These are phyloP conservation scores for Solanum hybrid DNA, from an alignment of 305 asterid genomes.

Conservation along the genomic window DNA sequence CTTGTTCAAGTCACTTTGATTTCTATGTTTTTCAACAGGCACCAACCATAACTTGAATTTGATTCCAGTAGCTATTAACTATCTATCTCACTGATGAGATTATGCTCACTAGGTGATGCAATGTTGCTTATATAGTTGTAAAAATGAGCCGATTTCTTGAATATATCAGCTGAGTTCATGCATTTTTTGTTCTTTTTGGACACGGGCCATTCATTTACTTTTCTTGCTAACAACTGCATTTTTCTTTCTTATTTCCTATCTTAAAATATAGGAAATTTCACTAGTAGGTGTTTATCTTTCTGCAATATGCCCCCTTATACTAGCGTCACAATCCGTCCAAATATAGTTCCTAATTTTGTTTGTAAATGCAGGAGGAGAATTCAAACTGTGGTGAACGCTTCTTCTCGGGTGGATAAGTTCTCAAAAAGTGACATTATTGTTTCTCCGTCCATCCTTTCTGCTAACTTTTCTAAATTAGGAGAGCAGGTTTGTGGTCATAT, in stretches of 20 bases:
- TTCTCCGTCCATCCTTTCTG: slow-evolving; percentile 97
- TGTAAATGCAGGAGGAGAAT: slow-evolving; percentile 54
- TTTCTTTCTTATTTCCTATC: background rate
- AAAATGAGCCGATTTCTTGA: background rate
- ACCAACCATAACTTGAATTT: background rate
- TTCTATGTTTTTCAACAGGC: background rate
- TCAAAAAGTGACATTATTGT: slow-evolving; percentile 88
- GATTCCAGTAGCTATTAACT: background rate
- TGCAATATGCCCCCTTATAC: background rate
- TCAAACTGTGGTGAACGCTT: slow-evolving; percentile 59
- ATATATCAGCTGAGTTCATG: background rate
- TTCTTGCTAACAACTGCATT: background rate
- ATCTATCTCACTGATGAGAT: background rate
- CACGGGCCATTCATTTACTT: background rate
- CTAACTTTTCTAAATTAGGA: slow-evolving; percentile 87
- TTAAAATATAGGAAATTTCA: background rate
- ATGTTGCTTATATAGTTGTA: background rate
- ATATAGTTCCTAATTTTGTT: slow-evolving; percentile 7
- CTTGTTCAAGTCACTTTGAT: background rate
- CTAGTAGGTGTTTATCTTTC: background rate
- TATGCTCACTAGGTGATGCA: background rate
- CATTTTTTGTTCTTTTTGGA: background rate
- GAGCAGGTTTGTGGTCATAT: slow-evolving; percentile 60
- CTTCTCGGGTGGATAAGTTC: slow-evolving; percentile 84
- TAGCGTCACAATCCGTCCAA: background rate